Evolutionary conservation across 2,329 filamentous ascomycete genomes (phyloP).

Genomic region (Colletotrichum simmondsii): DNA sequence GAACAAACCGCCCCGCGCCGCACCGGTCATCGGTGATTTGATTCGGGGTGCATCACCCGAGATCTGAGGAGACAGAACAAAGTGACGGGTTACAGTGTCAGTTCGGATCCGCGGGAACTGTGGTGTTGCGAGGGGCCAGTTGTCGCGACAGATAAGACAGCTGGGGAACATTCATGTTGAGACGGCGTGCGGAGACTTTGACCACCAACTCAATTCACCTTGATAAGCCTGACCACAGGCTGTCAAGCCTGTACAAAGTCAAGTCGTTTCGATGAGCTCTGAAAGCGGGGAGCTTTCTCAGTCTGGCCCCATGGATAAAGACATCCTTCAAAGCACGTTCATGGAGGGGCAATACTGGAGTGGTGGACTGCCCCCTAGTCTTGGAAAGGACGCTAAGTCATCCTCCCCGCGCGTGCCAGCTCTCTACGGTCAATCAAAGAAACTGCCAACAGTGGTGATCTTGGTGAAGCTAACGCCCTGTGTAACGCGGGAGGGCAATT

Average conservation of each 20-base stretch:
- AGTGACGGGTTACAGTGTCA: constrained; percentile 12
- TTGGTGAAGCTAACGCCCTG: background rate
- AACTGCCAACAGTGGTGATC: background rate
- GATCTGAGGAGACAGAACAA: background rate
- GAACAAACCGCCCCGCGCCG: background rate
- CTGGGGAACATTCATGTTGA: background rate
- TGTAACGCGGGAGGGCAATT: background rate
- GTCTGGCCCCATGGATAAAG: background rate
- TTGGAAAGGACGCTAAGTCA: background rate
- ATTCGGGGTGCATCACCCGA: background rate
- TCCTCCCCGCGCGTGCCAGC: background rate
- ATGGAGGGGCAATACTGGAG: background rate
- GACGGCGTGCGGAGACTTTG: background rate
- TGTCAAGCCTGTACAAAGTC: background rate
- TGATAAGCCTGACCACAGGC: background rate
- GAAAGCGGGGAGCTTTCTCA: background rate
- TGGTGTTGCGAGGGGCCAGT: background rate
- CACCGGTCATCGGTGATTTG: constrained; percentile 18
- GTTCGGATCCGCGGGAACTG: constrained; percentile 26
- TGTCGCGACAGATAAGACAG: constrained; percentile 20
- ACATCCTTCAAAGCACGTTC: background rate
- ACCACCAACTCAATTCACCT: background rate
- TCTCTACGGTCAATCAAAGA: background rate
- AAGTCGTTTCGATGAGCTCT: background rate
- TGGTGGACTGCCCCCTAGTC: background rate